Conservation (phyloP, 257 asterid species). For the Nicotiana knightiana region DNA sequence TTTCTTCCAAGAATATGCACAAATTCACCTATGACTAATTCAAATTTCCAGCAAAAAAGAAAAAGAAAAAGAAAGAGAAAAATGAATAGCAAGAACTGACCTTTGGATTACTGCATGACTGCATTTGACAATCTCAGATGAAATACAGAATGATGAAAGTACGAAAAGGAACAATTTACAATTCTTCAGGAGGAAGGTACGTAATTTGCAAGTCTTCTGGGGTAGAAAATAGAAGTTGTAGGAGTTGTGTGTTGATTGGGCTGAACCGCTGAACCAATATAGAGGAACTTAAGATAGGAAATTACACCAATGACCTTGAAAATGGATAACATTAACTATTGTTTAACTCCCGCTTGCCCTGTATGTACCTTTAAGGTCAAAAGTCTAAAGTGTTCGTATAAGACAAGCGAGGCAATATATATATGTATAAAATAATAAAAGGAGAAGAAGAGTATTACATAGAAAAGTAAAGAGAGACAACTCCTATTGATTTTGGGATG, state of each 20-base stretch:
- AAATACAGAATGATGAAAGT: not conserved
- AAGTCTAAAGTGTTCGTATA: too few relatives aligned
- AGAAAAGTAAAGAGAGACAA: too few relatives aligned
- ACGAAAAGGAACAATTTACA: not conserved
- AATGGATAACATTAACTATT: too few relatives aligned
- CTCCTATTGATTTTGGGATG: too few relatives aligned
- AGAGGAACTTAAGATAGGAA: not conserved
- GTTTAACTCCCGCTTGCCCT: too few relatives aligned
- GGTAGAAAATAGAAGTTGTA: not conserved
- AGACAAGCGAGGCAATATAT: too few relatives aligned
- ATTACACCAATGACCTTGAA: too few relatives aligned
- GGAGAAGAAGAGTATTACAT: too few relatives aligned
- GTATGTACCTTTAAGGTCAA: too few relatives aligned
- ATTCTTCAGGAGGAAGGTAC: not conserved
- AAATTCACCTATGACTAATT: not conserved
- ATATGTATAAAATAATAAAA: too few relatives aligned
- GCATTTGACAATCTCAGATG: conserved; percentile 1
- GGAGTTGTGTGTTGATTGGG: not conserved
- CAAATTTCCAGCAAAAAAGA: not conserved
- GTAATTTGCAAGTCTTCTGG: not conserved
- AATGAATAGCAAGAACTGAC: not conserved
- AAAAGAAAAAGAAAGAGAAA: not conserved
- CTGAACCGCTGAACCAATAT: not conserved
- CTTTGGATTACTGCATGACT: not conserved
- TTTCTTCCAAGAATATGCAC: not conserved